Evolutionary conservation across 2,329 filamentous ascomycete genomes (phyloP).

Genomic region (Aspergillus calidoustus): DNA sequence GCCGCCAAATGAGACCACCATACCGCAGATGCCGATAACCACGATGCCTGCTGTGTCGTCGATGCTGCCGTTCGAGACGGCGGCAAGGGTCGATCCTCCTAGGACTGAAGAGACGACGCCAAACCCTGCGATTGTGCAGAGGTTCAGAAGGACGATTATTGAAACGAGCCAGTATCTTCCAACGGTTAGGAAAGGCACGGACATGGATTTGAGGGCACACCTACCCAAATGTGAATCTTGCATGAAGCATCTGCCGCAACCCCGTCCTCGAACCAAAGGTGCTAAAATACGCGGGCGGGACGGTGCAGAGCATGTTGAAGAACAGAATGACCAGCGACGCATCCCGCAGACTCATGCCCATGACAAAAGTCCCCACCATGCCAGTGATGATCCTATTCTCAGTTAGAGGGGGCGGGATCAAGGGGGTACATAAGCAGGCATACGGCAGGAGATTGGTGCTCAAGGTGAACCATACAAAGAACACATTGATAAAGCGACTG

Average conservation of each 20-base stretch:
- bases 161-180: slow-evolving; percentile 12
- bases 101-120: slow-evolving; percentile 13
- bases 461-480: slow-evolving; percentile 19
- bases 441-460: slow-evolving; percentile 16
- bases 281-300: slow-evolving; percentile 16
- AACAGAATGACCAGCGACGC: slow-evolving; percentile 18
- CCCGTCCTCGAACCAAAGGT: slow-evolving; percentile 16
- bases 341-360: slow-evolving; percentile 15
- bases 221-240: slow-evolving; percentile 16
- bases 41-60: slow-evolving; percentile 16
- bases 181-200: not conserved
- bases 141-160: slow-evolving; percentile 11
- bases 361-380: slow-evolving; percentile 16
- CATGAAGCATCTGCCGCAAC: slow-evolving; percentile 16
- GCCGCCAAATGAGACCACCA: slow-evolving; percentile 17
- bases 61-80: slow-evolving; percentile 14
- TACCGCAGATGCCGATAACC: slow-evolving; percentile 17
- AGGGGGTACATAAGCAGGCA: not conserved
- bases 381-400: slow-evolving; percentile 13
- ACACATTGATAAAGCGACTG: slow-evolving; percentile 17
- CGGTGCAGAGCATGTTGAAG: slow-evolving; percentile 15
- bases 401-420: not conserved
- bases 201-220: not conserved
- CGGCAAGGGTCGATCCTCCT: slow-evolving; percentile 9
- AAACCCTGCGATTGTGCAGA: slow-evolving; percentile 17